These are phyloP conservation scores for Meira miltonrushii DNA, from an alignment of 1,284 basidiomycete genomes.

Conservation along the genomic window DNA sequence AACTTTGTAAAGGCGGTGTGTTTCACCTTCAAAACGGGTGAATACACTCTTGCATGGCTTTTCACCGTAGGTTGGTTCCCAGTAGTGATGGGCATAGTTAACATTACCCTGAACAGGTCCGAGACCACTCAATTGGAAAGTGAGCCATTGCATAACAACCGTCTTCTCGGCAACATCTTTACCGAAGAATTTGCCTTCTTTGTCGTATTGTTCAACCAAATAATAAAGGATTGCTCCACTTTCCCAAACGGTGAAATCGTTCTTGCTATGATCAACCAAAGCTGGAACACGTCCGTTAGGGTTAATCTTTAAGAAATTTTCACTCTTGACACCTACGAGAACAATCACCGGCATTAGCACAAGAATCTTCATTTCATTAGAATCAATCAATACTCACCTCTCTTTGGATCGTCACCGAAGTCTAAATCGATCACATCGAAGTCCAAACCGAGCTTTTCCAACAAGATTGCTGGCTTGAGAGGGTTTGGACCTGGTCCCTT, in stretches of 20 bases:
- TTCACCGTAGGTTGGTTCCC: slow-evolving; percentile 23
- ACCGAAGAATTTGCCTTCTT: slow-evolving; percentile 25
- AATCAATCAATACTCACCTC: too few species aligned
- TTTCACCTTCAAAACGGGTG: slow-evolving; percentile 36
- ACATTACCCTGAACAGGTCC: slow-evolving; percentile 24
- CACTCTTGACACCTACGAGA: slow-evolving; percentile 45
- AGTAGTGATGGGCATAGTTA: slow-evolving; percentile 24
- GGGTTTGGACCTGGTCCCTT: slow-evolving; percentile 41
- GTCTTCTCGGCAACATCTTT: slow-evolving; percentile 27
- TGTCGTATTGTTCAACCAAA: slow-evolving; percentile 40
- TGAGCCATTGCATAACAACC: slow-evolving; percentile 35
- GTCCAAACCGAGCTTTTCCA: slow-evolving; percentile 39
- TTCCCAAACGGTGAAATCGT: slow-evolving; percentile 34
- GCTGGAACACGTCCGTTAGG: slow-evolving; percentile 44
- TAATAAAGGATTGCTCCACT: slow-evolving; percentile 41
- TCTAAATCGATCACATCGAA: slow-evolving; percentile 35
- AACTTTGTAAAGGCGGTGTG: slow-evolving; percentile 35
- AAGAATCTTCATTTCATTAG: too few species aligned
- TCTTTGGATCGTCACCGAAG: slow-evolving; percentile 36
- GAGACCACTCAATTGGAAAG: slow-evolving; percentile 32
- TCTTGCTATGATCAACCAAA: slow-evolving; percentile 26
- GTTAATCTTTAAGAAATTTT: slow-evolving; percentile 38
- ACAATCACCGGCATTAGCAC: too few species aligned
- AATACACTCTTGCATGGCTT: slow-evolving; percentile 28
- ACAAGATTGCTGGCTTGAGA: slow-evolving; percentile 35